Conservation (phyloP, 306 rosid genomes). For the Lagenaria siceraria region DNA sequence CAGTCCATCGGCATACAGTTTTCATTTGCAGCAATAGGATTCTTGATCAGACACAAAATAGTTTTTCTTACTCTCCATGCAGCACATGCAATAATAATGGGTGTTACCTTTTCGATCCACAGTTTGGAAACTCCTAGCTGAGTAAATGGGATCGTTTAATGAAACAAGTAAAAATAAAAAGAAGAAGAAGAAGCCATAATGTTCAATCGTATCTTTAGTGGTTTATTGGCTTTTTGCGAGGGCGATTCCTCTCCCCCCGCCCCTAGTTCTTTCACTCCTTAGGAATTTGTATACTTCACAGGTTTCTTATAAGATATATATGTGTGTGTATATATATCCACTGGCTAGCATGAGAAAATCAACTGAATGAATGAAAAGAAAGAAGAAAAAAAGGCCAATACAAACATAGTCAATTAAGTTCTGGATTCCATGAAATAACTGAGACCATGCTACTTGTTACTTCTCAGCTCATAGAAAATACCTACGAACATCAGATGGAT, state of each 20-base stretch:
- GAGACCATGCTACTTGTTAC: background rate
- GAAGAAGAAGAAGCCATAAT: too few relatives aligned
- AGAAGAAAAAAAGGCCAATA: background rate
- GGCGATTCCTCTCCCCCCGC: too few relatives aligned
- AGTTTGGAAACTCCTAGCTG: background rate
- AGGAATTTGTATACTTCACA: too few relatives aligned
- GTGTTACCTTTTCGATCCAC: background rate
- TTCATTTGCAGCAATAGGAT: background rate
- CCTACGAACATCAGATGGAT: slow-evolving; percentile 71
- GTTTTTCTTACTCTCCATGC: background rate
- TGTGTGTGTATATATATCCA: too few relatives aligned
- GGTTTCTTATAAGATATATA: too few relatives aligned
- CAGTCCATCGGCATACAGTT: background rate
- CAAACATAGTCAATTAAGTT: background rate
- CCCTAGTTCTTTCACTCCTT: too few relatives aligned
- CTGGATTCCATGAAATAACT: background rate
- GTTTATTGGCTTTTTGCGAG: too few relatives aligned
- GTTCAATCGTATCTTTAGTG: too few relatives aligned
- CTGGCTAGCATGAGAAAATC: too few relatives aligned
- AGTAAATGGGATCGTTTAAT: background rate
- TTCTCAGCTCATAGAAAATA: slow-evolving; percentile 11
- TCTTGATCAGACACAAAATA: background rate
- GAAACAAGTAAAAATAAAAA: too few relatives aligned
- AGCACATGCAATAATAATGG: background rate
- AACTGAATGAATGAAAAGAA: too few relatives aligned